Base-by-base conservation (phyloP, 305 asterid species). In the Rubia peregrina region DNA sequence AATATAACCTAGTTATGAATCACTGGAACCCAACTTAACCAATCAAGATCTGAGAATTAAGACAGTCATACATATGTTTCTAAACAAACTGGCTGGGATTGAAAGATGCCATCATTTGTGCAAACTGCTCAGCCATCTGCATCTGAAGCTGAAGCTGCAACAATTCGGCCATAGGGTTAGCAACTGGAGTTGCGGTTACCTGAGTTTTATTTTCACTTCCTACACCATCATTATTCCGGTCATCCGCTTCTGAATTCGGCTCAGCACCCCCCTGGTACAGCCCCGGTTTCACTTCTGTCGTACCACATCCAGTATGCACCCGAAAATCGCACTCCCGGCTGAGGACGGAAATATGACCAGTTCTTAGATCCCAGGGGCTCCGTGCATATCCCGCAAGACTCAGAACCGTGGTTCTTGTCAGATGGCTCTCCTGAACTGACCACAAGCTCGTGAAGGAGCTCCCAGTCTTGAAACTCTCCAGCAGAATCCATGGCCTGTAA, bases 281-380 rank as follows among this genome's bases (percentile, higher is more conserved):
- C 14, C 91, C 89, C 0, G 81, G 85, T 49, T 82, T 82, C 21
- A 87, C 91, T 75, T 87, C 90, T 30, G 69, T 70, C 7, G 96
- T 85, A 2, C 85, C 89, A 46, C 94, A 89, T 43, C 70, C 86
- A 0, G 90, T 84, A 63, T 89, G 96, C n/a, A 77, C 83, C 0
- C 70, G 65, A 68, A 71, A 75, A 33, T 62, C 75, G 46, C 77
- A 79, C 24, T 64, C n/a, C 71, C 26, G 21, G 46, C 30, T 61
- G 11, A n/a, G 71, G 68, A 80, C 96, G 87, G 71, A 24, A 26
- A 19, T 83, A 89, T 0, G 76, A 79, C 96, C 96, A 89, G 22
- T 84, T 60, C 75, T 72, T 85, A 7, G 74, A 13, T 6, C 67
- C 77, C 69, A 87, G 0, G 53, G 69, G 79, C 19, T 79, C 81